Evolutionary conservation across 306 rosid species (phyloP), one percentile per base, ranked within the genome.

Genomic region (Abrus precatorius): DNA sequence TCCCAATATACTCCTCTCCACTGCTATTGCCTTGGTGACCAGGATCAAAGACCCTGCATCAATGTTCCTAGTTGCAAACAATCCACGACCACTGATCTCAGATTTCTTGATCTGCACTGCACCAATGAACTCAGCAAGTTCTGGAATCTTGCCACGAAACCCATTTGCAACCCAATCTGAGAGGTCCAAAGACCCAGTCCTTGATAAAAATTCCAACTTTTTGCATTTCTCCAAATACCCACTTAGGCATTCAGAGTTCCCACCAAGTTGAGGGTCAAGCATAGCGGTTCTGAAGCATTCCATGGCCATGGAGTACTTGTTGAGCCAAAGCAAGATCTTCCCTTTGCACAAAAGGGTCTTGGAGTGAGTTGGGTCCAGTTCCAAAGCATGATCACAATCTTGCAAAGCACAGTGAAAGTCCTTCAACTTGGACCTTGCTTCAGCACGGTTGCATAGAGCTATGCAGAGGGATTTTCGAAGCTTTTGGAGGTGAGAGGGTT

Each of bases 301-400:
- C 12, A 90, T 55, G 9, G 97, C 97, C 84, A 74, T 3, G 1
- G 97, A 76, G 56, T 95, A 92, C 80, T 86, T 83, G 50, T 84
- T 90, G 53, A 93, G 85, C 78, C 69, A 84, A 66, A 95, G 80
- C 90, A 95, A 83, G 70, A 91, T 83, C 86, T 90, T 95, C 44
- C 98, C 99, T 87, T 91, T 95, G 49, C 94, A 95, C 54, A 95
- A 14, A 7, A 95, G 88, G 72, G 98, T 84, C 88, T 93, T 95
- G 86, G 87, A 95, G 80, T 93, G 99, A 30, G 92, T 20, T 2
- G 82, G 75, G 47, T 86, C 98, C 2, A 93, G 60, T 54, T 82
- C 41, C 83, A 95, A 43, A n/a, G 97, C 93, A 8, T 77, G 87
- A 8, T 93, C 90, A 8, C 99, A 93, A 33, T 95, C 99, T 28